phyloP scores from a whole-genome alignment of 1,139 yeast species.

The Candida pseudoviswanathii region DNA sequence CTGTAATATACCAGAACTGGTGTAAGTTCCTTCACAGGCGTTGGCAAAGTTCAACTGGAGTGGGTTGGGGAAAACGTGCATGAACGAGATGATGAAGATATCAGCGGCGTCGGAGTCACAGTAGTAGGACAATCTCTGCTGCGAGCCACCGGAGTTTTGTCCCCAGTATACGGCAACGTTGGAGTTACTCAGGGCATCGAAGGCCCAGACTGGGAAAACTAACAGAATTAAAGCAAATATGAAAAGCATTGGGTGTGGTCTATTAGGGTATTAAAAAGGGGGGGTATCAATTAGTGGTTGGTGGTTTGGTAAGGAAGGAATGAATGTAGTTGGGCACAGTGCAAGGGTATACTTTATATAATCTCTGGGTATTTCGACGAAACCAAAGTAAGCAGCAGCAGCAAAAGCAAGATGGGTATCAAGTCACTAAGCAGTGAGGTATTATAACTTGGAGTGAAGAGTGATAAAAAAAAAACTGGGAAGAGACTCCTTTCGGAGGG shows the following conservation, averaged over 20 bases:
- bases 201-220: constrained; percentile 25
- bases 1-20: constrained; percentile 54
- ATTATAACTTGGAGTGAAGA: background rate
- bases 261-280: background rate
- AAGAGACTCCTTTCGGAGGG: background rate
- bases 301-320: background rate
- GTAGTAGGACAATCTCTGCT: constrained; percentile 63
- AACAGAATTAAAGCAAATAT: constrained; percentile 8
- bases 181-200: constrained; percentile 47
- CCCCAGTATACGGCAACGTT: constrained; percentile 92
- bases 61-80: constrained; percentile 58
- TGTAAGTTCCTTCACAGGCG: constrained; percentile 57
- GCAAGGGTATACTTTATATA: background rate
- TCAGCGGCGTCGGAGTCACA: constrained; percentile 73
- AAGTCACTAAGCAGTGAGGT: background rate
- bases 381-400: no score
- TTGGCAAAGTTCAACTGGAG: constrained; percentile 65
- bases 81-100: constrained; percentile 70
- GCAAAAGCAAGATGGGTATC: no score
- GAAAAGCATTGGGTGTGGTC: background rate
- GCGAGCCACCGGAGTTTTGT: constrained; percentile 70
- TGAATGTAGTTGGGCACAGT: background rate
- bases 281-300: background rate
- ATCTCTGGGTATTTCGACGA: no score
- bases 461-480: background rate